Base-by-base conservation (phyloP, 441 rosid species). In the Pelargonium citronellum region DNA sequence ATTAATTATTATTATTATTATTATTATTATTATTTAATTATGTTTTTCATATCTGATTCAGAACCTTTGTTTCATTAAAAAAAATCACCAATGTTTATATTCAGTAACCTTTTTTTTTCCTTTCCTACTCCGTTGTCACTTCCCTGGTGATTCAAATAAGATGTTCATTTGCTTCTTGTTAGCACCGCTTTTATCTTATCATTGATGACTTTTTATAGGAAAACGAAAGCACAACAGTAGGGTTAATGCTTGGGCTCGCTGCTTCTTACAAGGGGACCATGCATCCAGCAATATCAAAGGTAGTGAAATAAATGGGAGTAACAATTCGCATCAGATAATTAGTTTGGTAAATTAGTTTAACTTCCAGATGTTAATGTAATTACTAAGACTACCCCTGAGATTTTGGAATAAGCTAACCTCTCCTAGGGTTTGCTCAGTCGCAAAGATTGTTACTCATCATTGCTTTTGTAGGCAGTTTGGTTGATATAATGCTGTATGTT, bases 211-310 rank as follows among this genome's bases (percentile, higher is more conserved):
- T 74, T 62, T 68, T 43, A 67, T 71, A 95, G 99, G 93, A 87
- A 78, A 98, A 95, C 83, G 99, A 95, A 77, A 83, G 88, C 85
- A 95, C 98, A 69, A 86, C 95, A 1, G 93, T 91, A 27, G 99
- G 99, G 22, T 77, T 95, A 80, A 88, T 95, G 97, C 95, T 95
- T 77, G 99, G 99, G 74, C 86, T 95, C 77, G 96, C 98, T 70
- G 95, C 97, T 78, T 91, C 99, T 65, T 88, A 95, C 75, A 83
- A 90, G 75, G 93, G 98, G 71, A 89, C 99, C 7, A 92, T 95
- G 99, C 91, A 95, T 74, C 97, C 98, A 27, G 90, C 88, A 69
- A 83, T 95, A 79, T 86, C 95, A 44, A 95, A 95, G 97, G 99
- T 90, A 74, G 7, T 66, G 60, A 67, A 68, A 51, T 27, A 34